Evolutionary conservation across 352 stramenopile genomes (phyloP).

Genomic region (Globisporangium sylvaticum): DNA sequence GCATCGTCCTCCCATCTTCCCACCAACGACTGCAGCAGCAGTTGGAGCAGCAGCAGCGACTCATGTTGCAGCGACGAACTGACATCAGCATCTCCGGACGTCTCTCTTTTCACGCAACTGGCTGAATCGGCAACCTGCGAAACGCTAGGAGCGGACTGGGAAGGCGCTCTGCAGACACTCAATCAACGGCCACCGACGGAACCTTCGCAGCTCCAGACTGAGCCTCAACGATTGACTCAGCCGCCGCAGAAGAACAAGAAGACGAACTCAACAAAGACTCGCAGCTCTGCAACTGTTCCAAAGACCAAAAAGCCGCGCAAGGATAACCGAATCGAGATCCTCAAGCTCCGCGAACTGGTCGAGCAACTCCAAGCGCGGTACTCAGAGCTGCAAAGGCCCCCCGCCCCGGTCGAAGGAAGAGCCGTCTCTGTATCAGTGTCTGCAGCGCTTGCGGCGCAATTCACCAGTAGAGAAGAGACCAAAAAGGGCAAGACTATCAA

Average conservation of each 20-base stretch:
- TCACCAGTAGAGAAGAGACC: background rate
- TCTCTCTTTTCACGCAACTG: background rate
- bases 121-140: background rate
- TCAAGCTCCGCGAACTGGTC: conserved; percentile 10
- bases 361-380: conserved; percentile 3
- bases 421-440: background rate
- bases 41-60: background rate
- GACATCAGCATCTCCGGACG: background rate
- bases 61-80: background rate
- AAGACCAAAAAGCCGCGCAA: conserved; percentile 7
- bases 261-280: background rate
- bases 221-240: too few species aligned
- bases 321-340: conserved; percentile 12
- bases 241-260: background rate
- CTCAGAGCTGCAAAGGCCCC: background rate
- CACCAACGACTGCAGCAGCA: background rate
- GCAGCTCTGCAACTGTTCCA: background rate
- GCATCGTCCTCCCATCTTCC: too few species aligned
- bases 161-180: too few species aligned
- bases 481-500: background rate
- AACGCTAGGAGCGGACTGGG: background rate
- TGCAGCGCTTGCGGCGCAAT: background rate
- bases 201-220: too few species aligned
- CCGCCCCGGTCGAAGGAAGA: background rate
- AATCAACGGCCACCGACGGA: too few species aligned